phyloP scores from a whole-genome alignment of 192 early-diverging fungal species.

The Rhizoclosmatium sp. region DNA sequence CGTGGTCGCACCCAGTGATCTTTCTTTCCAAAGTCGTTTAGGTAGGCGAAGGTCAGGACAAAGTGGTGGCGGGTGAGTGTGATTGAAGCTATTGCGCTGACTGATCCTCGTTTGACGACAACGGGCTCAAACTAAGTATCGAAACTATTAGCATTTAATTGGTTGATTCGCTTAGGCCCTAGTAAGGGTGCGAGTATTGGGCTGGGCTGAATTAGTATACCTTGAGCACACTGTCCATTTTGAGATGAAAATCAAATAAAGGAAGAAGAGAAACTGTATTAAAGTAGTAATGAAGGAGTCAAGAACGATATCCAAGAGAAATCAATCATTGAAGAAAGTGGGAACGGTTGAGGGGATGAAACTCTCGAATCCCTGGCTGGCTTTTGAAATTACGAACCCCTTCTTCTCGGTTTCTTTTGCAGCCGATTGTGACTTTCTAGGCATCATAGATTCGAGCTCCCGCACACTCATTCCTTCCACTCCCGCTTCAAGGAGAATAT shows the following conservation, averaged over 20 bases:
- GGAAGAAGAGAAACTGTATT: neutral
- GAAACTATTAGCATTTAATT: neutral
- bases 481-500: slow-evolving; percentile 9
- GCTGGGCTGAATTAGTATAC: too few species aligned
- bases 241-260: neutral
- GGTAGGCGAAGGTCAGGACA: slow-evolving; percentile 4
- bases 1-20: slow-evolving; percentile 25
- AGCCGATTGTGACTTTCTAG: neutral
- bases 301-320: neutral
- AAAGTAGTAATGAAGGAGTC: neutral
- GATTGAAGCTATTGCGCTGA: slow-evolving; percentile 1
- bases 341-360: neutral
- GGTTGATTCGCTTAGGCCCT: too few species aligned
- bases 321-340: neutral
- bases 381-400: slow-evolving; percentile 22
- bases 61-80: slow-evolving; percentile 23
- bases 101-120: slow-evolving; percentile 10
- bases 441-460: slow-evolving; percentile 13
- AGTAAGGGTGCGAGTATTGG: too few species aligned
- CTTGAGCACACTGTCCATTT: neutral
- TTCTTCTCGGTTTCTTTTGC: slow-evolving; percentile 5
- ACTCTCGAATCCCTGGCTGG: slow-evolving; percentile 10
- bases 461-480: slow-evolving; percentile 17
- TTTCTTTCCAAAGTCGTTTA: slow-evolving; percentile 1
- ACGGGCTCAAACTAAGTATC: slow-evolving; percentile 13